These are phyloP conservation scores for Colletotrichum agaves DNA, from an alignment of 2,329 filamentous ascomycete genomes.

Conservation along the genomic window DNA sequence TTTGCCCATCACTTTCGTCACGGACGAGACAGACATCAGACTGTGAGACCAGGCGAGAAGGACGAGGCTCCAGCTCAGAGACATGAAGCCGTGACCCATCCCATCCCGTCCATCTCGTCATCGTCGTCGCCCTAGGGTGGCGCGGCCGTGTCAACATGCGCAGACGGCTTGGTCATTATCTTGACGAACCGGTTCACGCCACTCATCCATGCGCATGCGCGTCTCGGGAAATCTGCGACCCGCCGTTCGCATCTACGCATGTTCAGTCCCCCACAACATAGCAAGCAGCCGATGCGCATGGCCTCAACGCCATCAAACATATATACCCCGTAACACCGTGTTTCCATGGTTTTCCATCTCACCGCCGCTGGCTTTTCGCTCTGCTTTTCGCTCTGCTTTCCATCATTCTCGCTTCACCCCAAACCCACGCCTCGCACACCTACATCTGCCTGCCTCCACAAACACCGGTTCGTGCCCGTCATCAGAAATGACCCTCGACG, in stretches of 20 bases:
- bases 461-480: not conserved
- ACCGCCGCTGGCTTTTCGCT: not conserved
- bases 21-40: not conserved
- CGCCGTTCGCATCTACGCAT: not conserved
- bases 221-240: not conserved
- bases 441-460: not conserved
- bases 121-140: not conserved
- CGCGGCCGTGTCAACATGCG: not conserved
- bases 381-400: not conserved
- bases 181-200: not conserved
- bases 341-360: not conserved
- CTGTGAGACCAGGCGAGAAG: not conserved
- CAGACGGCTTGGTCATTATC: not conserved
- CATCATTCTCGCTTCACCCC: not conserved
- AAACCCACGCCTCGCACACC: not conserved
- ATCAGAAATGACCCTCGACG: not conserved
- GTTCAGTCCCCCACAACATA: not conserved
- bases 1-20: not conserved
- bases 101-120: not conserved
- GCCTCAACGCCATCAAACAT: not conserved
- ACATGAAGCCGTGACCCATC: not conserved
- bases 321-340: not conserved
- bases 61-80: not conserved
- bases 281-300: not conserved
- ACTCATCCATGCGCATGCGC: not conserved